Base-by-base conservation (phyloP, 352 stramenopile genomes). In the Pilasporangium apinafurcum region DNA sequence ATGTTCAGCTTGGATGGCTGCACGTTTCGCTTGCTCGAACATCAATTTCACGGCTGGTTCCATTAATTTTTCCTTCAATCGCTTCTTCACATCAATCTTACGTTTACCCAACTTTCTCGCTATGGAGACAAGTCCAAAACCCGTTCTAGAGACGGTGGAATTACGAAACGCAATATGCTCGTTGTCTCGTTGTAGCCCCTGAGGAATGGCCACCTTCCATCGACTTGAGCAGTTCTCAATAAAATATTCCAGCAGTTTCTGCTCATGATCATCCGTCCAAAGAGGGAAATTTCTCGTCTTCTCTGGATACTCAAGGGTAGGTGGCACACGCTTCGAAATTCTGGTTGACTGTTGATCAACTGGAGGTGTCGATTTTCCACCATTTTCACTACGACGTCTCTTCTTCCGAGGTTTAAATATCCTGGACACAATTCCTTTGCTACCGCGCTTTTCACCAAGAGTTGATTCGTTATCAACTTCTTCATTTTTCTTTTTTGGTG, bases 361-460 rank as follows among this genome's bases (percentile, higher is more conserved):
- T n/a, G n/a, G n/a, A n/a, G n/a, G n/a, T n/a, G n/a, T n/a, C n/a
- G n/a, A n/a, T n/a, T n/a, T n/a, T n/a, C n/a, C n/a, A n/a, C n/a
- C n/a, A n/a, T n/a, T n/a, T n/a, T n/a, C n/a, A n/a, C n/a, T n/a
- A n/a, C n/a, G 60, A 31, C 67, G 50, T 24, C 53, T 62, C 32
- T 66, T 77, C 9, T 44, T 9, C 27, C 59, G 60, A 27, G 59
- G 50, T 29, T 65, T 53, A 17, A 70, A 54, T 27, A 38, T 54
- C 5, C 68, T 72, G n/a, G 78, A 90, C 5, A 90, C 78, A 47
- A 90, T 90, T 1, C 72, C 78, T n/a, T n/a, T n/a, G n/a, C n/a
- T n/a, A 24, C 50, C 64, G n/a, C 56, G 61, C 24, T 69, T 74
- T 18, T 52, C 39, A 9, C 33, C 17, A 5, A 32, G 44, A 6